These are phyloP conservation scores for Yarrowia hollandica DNA, from an alignment of 805 yeast genomes.

Conservation along the genomic window DNA sequence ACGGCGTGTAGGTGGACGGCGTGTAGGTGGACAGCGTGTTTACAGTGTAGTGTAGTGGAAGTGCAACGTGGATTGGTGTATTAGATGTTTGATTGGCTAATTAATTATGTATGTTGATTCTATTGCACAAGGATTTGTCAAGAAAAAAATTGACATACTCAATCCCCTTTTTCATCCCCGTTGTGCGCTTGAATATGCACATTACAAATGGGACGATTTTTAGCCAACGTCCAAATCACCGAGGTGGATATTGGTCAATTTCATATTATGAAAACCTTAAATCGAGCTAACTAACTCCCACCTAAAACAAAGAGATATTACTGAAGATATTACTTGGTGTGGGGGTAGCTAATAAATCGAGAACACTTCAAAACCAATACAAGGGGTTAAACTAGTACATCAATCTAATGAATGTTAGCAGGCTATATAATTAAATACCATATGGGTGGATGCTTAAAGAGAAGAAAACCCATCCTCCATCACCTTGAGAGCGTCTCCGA, in stretches of 20 bases:
- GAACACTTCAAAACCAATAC: no score
- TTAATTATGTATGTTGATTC: no score
- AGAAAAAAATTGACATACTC: no score
- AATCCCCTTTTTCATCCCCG: not conserved
- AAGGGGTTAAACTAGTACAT: no score
- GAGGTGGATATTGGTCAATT: not conserved
- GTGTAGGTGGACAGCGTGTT: not conserved
- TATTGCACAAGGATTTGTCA: no score
- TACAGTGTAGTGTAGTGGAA: not conserved
- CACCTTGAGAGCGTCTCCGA: constrained; percentile 35
- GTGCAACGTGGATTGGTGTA: no score
- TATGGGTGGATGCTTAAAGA: not conserved
- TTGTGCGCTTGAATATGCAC: not conserved
- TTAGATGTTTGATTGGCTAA: no score
- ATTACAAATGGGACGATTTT: constrained; percentile 18
- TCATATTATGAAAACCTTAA: not conserved
- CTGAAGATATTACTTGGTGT: no score
- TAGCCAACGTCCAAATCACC: not conserved
- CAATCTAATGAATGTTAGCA: constrained; percentile 17
- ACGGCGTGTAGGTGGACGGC: no score
- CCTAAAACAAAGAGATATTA: no score
- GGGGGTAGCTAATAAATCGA: no score
- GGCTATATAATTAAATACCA: constrained; percentile 18
- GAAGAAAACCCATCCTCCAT: constrained; percentile 31
- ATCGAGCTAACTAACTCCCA: not conserved